Evolutionary conservation across 352 stramenopile genomes (phyloP), one percentile per base, ranked within the genome.

Genomic region (Globisporangium yorkense): DNA sequence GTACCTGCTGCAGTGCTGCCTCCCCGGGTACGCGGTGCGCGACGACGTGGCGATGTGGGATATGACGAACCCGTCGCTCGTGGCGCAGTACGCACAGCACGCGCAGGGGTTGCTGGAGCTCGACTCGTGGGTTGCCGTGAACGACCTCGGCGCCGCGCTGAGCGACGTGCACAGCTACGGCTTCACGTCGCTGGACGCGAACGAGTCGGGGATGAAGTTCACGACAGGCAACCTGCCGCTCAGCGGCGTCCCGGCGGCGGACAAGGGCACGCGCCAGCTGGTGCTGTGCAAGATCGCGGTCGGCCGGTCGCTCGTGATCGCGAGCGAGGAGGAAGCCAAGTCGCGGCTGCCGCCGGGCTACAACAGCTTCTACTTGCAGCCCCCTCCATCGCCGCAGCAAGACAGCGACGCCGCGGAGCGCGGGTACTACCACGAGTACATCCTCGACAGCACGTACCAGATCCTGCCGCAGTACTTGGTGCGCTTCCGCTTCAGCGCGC

Each of bases 201-300:
- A 63, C 12, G 66, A 85, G 44, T 58, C 66, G 1, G 65, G 61
- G 0, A 87, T 88, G 73, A 91, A 87, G 45, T 88, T 92, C 56
- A 80, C 77, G 5, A 87, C 76, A 0, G 82, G 79, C 8, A 84
- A 71, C 21, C 66, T 90, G 27, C 64, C 69, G n/a, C 59, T 83
- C 6, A 72, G 68, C 47, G 31, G 45, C 21, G 29, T 20, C 37
- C 33, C 59, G 21, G 46, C 46, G 12, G 51, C 27, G 4, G 37
- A 45, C 47, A 48, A 58, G 20, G 65, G 58, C 53, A 53, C 50
- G 31, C 72, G 72, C 24, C 80, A 91, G 63, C 65, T 88, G 10
- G 80, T 92, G 35, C 64, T 94, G 7, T 94, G 80, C 52, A 89
- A 87, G 52, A 75, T 92, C 54, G 82, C 77, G 29, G 76, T 90